Evolutionary conservation across 1,284 basidiomycete species (phyloP), one percentile per base, ranked within the genome.

Genomic region (Malassezia yamatoensis): DNA sequence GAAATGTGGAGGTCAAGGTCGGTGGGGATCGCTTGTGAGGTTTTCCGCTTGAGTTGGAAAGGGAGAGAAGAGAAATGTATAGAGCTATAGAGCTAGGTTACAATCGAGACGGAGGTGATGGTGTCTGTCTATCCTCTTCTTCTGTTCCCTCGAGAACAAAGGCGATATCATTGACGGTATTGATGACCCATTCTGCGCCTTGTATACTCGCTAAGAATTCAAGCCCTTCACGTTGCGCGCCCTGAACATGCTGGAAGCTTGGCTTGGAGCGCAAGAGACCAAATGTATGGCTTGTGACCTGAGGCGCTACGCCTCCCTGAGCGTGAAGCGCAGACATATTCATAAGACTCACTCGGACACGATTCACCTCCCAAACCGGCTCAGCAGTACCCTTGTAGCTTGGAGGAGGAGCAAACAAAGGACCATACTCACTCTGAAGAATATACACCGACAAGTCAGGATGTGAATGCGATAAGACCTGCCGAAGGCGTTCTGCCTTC

Each of bases 291-390:
- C 85, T 88, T 10, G 81, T 86, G 54, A 96, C 81, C 75, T 96
- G 93, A 8, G 90, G 88, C 15, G 84, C 89, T 53, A 96, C 90
- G 47, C 87, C 81, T 34, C 83, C 85, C 72, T 93, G 71, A 7
- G 90, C 85, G 59, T 93, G 83, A 50, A 98, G 81, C 62, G 88
- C 86, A n/a, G 90, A 85, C 56, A 89, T 85, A 41, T 88, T 91
- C 51, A 93, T 85, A 37, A 96, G 81, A 36, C 87, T 90, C 40
- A 90, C 88, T 65, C 93, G 76, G 20, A 88, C 82, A 56, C 91
- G 83, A 73, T 86, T 88, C 62, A 94, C 80, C 77, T 90, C 76
- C 77, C 64, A 78, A 58, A 65, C 56, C 76, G 79, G 67, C 51
- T 33, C 20, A 9, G 48, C 46, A 11, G 39, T 29, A 43, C 52